Conservation (phyloP, 257 asterid genomes). For the Plantago ovata region DNA sequence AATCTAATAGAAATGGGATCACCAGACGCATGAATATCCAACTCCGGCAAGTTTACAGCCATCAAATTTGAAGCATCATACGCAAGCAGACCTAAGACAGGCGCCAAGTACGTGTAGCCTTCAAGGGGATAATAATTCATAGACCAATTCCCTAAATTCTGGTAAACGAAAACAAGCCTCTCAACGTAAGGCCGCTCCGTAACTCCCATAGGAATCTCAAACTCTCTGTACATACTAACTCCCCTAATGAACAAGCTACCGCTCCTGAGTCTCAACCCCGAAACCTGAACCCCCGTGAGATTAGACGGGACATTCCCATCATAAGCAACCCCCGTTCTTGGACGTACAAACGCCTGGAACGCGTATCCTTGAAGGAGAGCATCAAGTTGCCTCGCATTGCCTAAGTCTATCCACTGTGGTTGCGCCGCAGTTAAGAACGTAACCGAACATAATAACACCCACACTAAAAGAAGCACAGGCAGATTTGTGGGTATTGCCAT, state of each 20-base stretch:
- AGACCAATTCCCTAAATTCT: constrained; percentile 59
- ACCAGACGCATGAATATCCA: constrained; percentile 35
- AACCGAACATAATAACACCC: constrained; percentile 33
- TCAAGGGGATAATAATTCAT: constrained; percentile 33
- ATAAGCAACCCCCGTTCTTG: constrained; percentile 51
- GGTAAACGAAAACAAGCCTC: constrained; percentile 69
- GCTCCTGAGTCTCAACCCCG: constrained; percentile 65
- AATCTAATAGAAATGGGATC: constrained; percentile 59
- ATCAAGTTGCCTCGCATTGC: constrained; percentile 43
- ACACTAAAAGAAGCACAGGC: constrained; percentile 23
- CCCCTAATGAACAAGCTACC: constrained; percentile 61
- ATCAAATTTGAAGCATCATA: constrained; percentile 52
- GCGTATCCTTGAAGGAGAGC: constrained; percentile 56
- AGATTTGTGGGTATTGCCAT: constrained; percentile 26
- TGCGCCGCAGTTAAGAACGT: constrained; percentile 31
- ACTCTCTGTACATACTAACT: constrained; percentile 41
- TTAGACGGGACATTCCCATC: constrained; percentile 47
- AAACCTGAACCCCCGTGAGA: constrained; percentile 53
- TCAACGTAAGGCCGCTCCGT: constrained; percentile 42
- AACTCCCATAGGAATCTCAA: constrained; percentile 48
- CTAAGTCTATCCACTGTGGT: constrained; percentile 17
- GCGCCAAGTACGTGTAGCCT: constrained; percentile 53
- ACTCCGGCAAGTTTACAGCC: constrained; percentile 41
- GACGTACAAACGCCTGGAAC: constrained; percentile 42
- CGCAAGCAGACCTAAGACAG: constrained; percentile 61